phyloP scores from a whole-genome alignment of 2,329 filamentous ascomycete genomes.

The Parascedosporium putredinis region DNA sequence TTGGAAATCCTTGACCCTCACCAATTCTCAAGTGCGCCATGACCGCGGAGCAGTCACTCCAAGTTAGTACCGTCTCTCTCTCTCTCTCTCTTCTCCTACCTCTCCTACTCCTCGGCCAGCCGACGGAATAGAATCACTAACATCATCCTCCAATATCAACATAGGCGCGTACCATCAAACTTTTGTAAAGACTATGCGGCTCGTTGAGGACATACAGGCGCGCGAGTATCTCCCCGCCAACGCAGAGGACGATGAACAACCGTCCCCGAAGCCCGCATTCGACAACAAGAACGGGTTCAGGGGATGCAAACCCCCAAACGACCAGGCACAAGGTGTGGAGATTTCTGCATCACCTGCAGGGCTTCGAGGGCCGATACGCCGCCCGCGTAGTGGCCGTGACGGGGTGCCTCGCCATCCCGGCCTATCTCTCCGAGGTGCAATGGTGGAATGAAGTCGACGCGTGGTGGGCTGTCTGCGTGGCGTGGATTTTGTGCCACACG shows the following conservation, averaged over 20 bases:
- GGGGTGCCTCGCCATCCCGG: constrained; percentile 40
- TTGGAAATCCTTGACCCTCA: constrained; percentile 40
- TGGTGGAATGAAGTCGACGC: constrained; percentile 47
- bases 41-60: constrained; percentile 48
- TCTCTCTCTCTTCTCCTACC: background rate
- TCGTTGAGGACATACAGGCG: constrained; percentile 32
- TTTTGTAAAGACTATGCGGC: constrained; percentile 30
- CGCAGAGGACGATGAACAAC: constrained; percentile 11
- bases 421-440: constrained; percentile 33
- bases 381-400: constrained; percentile 44
- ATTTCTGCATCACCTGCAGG: constrained; percentile 40
- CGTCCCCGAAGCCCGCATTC: background rate
- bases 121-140: too few species aligned
- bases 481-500: constrained; percentile 45
- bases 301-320: background rate
- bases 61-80: constrained; percentile 17
- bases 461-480: constrained; percentile 50
- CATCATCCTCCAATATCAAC: too few species aligned
- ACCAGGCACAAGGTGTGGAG: constrained; percentile 36
- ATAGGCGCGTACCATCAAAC: constrained; percentile 30
- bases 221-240: constrained; percentile 24
- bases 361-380: constrained; percentile 47
- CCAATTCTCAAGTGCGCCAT: constrained; percentile 47
- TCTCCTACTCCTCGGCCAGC: too few species aligned
- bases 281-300: background rate